Percentiles rank a stretch among this genome's conserved stretches.
Conservation (phyloP, 495 filamentous ascomycete species). For the Penicillium arizonense region DNA sequence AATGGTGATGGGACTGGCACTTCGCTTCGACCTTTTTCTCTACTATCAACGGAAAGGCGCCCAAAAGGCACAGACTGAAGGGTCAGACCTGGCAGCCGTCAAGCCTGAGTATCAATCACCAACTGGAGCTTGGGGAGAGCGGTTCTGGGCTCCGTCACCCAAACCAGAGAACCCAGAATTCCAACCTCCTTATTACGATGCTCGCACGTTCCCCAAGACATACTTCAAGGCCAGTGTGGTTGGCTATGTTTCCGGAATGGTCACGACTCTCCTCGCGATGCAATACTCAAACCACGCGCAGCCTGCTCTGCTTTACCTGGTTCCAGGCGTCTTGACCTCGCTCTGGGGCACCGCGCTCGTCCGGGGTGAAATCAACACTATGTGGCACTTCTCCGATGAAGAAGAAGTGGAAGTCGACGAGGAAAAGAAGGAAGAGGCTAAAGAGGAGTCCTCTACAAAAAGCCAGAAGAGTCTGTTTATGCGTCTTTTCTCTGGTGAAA, state of each 20-base stretch:
- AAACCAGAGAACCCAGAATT: slow-evolving; percentile 25
- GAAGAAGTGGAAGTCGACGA: slow-evolving; percentile 34
- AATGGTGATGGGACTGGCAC: slow-evolving; percentile 81
- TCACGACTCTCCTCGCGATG: slow-evolving; percentile 74
- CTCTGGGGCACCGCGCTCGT: slow-evolving; percentile 77
- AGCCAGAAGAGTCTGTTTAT: slow-evolving; percentile 24
- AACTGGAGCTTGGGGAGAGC: slow-evolving; percentile 75
- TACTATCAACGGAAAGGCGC: slow-evolving; percentile 66
- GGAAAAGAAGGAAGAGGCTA: slow-evolving; percentile 20
- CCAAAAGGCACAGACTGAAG: slow-evolving; percentile 34
- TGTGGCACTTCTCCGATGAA: slow-evolving; percentile 82
- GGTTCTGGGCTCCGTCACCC: slow-evolving; percentile 68
- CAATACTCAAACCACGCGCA: slow-evolving; percentile 78
- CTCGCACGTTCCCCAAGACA: slow-evolving; percentile 68
- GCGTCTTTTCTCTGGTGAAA: slow-evolving; percentile 28
- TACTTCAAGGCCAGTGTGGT: slow-evolving; percentile 81
- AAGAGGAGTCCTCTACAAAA: slow-evolving; percentile 10
- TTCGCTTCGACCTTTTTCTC: slow-evolving; percentile 87
- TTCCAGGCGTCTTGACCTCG: slow-evolving; percentile 74
- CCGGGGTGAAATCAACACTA: slow-evolving; percentile 64
- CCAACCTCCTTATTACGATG: slow-evolving; percentile 40
- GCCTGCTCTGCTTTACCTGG: slow-evolving; percentile 89
- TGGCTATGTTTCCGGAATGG: slow-evolving; percentile 80
- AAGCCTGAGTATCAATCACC: slow-evolving; percentile 60
- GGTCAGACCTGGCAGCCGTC: slow-evolving; percentile 28